Base-by-base conservation (phyloP, 345 rosid species). In the Populus euphratica region DNA sequence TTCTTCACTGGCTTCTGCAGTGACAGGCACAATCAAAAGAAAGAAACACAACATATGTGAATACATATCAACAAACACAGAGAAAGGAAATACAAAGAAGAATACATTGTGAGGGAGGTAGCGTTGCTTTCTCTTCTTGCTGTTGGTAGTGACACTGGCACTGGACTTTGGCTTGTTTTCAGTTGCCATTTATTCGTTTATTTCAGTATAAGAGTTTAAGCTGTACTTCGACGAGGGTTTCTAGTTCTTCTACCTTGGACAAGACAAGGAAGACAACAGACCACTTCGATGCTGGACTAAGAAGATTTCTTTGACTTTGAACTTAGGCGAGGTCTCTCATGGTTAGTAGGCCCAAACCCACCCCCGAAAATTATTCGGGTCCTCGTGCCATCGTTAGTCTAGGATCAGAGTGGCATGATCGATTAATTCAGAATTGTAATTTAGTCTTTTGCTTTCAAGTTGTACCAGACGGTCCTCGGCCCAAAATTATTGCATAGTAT, bases 91-190 rank as follows among this genome's bases (percentile, higher is more conserved):
- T 27, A 3, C 47, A 65, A 70, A 23, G 47, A 56, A 6, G 56
- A 62, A 21, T 64, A 92, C 96, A 73, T 93, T 93, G 65, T 93
- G 80, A 38, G 96, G 99, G 61, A 83, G 95, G 69, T 82, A 93
- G 50, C 84, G 91, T 18, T 88, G 96, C 87, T 87, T 95, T 76
- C 97, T 82, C 91, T 90, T 96, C 89, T 87, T 91, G 83, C 85
- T 79, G 83, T 80, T 75, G 68, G 68, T 23, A 38, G 68, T 54
- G 64, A 59, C 68, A 64, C 21, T 13, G 69, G 63, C 54, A 4
- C n/a, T 61, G 8, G 76, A 23, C 66, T 76, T 87, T 29, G 89
- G 49, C 77, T 83, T 82, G 86, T 78, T 77, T 31, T 78, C 86
- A n/a, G 82, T 43, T 44, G 88, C 84, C 97, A 92, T 92, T 73